Conservation (phyloP, 2,329 filamentous ascomycete genomes). For the Fusarium nanum region DNA sequence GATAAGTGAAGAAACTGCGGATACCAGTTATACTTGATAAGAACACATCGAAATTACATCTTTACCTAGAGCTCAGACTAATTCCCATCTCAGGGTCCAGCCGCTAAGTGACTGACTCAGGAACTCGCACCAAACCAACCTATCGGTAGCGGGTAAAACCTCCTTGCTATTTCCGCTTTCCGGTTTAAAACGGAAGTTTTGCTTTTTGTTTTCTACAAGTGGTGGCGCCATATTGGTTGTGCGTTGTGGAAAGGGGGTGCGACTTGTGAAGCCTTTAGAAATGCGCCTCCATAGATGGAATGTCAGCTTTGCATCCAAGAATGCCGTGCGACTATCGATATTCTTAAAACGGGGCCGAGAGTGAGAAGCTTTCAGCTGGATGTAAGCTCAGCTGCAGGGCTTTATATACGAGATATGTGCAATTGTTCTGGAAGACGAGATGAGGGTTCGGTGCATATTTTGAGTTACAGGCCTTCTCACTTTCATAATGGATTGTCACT, state of each 20-base stretch:
- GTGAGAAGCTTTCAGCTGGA: constrained; percentile 3
- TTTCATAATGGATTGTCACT: neutral
- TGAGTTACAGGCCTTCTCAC: neutral
- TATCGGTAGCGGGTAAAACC: neutral
- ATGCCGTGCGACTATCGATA: neutral
- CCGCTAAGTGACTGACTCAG: neutral
- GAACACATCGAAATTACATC: neutral
- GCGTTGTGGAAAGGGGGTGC: constrained; percentile 6
- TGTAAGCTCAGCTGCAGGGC: neutral
- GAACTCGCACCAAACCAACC: neutral
- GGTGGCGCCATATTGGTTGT: constrained; percentile 13
- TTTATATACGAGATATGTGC: constrained; percentile 9
- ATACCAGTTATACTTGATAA: neutral
- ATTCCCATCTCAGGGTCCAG: neutral
- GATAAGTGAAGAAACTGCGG: neutral
- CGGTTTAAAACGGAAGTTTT: constrained; percentile 21
- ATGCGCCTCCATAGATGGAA: constrained; percentile 1
- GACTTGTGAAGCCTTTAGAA: neutral
- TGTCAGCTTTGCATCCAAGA: neutral
- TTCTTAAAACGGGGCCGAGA: constrained; percentile 31
- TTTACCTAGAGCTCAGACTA: neutral
- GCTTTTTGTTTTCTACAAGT: neutral
- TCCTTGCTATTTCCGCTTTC: neutral
- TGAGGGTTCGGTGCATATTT: neutral
- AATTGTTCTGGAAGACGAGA: constrained; percentile 8